Evolutionary conservation across 2,329 filamentous ascomycete species (phyloP).

Genomic region (Trichoderma gracile): DNA sequence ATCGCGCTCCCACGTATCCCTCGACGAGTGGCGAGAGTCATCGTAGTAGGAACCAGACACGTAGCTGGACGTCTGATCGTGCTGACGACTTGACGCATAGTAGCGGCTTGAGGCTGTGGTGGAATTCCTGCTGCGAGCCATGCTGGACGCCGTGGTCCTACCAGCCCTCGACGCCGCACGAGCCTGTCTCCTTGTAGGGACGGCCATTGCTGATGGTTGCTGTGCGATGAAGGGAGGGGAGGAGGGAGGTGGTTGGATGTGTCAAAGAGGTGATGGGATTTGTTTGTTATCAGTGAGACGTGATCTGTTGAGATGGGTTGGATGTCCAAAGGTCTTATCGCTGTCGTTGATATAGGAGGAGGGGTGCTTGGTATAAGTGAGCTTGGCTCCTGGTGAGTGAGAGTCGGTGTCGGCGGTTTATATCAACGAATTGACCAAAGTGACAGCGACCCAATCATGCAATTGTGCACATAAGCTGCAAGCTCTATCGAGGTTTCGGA

Average conservation of each 20-base stretch:
- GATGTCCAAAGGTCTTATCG: not conserved
- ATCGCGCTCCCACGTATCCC: constrained; percentile 27
- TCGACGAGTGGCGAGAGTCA: constrained; percentile 20
- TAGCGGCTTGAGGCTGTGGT: constrained; percentile 22
- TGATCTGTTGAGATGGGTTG: not conserved
- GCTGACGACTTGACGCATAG: constrained; percentile 22
- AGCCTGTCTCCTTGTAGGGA: constrained; percentile 23
- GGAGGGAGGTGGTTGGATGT: no score
- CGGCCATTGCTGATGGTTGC: constrained; percentile 9
- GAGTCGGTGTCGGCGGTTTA: constrained; percentile 24
- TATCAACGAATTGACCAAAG: constrained; percentile 12
- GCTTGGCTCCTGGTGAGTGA: constrained; percentile 8
- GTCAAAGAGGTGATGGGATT: not conserved
- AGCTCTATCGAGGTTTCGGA: constrained; percentile 24
- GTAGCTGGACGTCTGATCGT: constrained; percentile 23
- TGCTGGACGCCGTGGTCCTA: constrained; percentile 21
- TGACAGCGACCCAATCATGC: constrained; percentile 18
- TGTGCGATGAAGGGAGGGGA: not conserved
- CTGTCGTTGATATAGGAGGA: not conserved
- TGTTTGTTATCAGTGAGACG: not conserved
- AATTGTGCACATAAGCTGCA: constrained; percentile 24
- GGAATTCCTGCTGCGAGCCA: constrained; percentile 23
- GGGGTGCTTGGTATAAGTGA: constrained; percentile 4
- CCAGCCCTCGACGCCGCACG: constrained; percentile 18
- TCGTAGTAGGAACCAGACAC: constrained; percentile 25